These are phyloP conservation scores for Microcera coccophila DNA, from an alignment of 2,329 filamentous ascomycete genomes.

Conservation along the genomic window DNA sequence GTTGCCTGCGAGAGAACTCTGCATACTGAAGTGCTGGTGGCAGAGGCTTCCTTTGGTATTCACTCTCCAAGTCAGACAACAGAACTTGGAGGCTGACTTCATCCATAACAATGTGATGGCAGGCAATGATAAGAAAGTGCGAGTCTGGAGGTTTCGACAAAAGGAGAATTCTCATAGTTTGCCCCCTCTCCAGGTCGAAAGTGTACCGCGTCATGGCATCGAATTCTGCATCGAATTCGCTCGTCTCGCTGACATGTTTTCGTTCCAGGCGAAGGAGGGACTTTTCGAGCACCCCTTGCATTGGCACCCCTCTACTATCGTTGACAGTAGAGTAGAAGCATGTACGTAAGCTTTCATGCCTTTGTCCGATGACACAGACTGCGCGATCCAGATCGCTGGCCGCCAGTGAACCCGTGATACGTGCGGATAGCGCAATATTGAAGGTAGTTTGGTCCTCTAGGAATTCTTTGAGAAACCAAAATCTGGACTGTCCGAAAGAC, in stretches of 20 bases:
- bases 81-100: conserved; percentile 43
- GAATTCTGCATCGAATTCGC: neutral
- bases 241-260: neutral
- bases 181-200: neutral
- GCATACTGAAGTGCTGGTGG: too few species aligned
- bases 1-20: too few species aligned
- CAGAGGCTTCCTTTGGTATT: conserved; percentile 39
- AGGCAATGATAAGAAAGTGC: conserved; percentile 41
- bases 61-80: conserved; percentile 41
- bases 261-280: conserved; percentile 5
- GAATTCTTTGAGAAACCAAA: conserved; percentile 37
- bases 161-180: neutral
- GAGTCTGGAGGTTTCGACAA: neutral
- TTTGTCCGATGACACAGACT: neutral
- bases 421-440: conserved; percentile 35
- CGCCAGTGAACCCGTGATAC: conserved; percentile 27
- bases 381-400: neutral
- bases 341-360: neutral
- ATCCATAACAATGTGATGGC: conserved; percentile 51
- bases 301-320: neutral
- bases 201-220: neutral
- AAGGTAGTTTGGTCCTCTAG: conserved; percentile 36
- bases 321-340: neutral
- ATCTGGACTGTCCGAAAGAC: conserved; percentile 39
- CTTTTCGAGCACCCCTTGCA: conserved; percentile 23